Conservation (phyloP, 306 rosid genomes). For the Fagus sylvatica region DNA sequence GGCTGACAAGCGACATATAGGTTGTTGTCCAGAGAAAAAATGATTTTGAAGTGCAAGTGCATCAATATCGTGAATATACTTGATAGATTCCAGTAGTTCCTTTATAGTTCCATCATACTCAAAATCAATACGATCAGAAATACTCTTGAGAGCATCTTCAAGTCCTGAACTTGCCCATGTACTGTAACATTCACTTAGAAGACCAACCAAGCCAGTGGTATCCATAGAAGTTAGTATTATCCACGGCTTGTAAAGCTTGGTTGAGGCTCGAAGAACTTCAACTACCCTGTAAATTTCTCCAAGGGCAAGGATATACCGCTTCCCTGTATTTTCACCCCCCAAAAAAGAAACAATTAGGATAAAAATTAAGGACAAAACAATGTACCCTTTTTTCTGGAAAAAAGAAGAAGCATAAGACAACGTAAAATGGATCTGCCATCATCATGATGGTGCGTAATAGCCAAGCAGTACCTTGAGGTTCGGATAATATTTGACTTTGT, state of each 20-base stretch:
- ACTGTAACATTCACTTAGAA: slow-evolving; percentile 55
- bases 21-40: slow-evolving; percentile 52
- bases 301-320: slow-evolving; percentile 59
- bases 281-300: slow-evolving; percentile 87
- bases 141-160: slow-evolving; percentile 58
- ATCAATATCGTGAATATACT: slow-evolving; percentile 56
- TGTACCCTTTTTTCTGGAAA: not conserved
- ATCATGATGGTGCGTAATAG: slow-evolving; percentile 22
- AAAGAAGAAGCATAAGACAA: not conserved
- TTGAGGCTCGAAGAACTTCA: slow-evolving; percentile 63
- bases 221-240: slow-evolving; percentile 46
- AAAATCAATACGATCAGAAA: slow-evolving; percentile 39
- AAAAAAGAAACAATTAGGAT: slow-evolving; percentile 6
- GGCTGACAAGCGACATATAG: slow-evolving; percentile 65
- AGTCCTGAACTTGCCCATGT: slow-evolving; percentile 85
- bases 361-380: not conserved
- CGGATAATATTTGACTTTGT: slow-evolving; percentile 52
- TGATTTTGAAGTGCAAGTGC: slow-evolving; percentile 49
- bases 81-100: slow-evolving; percentile 60
- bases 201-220: slow-evolving; percentile 43
- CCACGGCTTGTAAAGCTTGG: slow-evolving; percentile 76
- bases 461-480: slow-evolving; percentile 61
- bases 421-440: slow-evolving; percentile 5
- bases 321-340: slow-evolving; percentile 48
- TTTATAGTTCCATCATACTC: slow-evolving; percentile 29